phyloP scores from a whole-genome alignment of 2,329 filamentous ascomycete species.

The Monosporascus sp. region DNA sequence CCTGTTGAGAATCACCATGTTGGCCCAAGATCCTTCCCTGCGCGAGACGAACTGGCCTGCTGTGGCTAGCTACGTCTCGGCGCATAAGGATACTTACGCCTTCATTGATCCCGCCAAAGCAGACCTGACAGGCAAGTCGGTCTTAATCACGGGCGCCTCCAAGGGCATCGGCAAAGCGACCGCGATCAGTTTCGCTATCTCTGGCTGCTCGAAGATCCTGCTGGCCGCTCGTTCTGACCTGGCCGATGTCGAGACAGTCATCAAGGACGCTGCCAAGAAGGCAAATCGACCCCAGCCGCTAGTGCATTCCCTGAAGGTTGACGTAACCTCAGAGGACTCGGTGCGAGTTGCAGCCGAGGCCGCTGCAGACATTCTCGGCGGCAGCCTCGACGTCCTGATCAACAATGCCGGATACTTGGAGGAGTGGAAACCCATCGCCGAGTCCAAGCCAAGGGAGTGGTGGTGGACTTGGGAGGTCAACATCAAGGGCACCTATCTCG shows the following conservation, averaged over 20 bases:
- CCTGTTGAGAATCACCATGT: slow-evolving; percentile 8
- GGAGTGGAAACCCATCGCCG: slow-evolving; percentile 20
- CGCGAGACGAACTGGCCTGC: not conserved
- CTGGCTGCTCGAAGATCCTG: slow-evolving; percentile 43
- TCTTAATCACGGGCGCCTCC: slow-evolving; percentile 46
- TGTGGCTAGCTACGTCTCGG: too few relatives aligned
- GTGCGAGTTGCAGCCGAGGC: slow-evolving; percentile 28
- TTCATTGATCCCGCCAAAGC: slow-evolving; percentile 20
- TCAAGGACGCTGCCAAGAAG: slow-evolving; percentile 28
- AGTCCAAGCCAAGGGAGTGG: slow-evolving; percentile 17
- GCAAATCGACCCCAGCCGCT: slow-evolving; percentile 21
- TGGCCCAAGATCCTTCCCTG: slow-evolving; percentile 3
- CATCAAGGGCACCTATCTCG: slow-evolving; percentile 22
- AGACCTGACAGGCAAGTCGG: slow-evolving; percentile 22
- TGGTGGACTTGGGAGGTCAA: slow-evolving; percentile 25
- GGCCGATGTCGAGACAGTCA: slow-evolving; percentile 29
- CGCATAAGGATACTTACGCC: slow-evolving; percentile 27
- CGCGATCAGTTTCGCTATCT: slow-evolving; percentile 44
- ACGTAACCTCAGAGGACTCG: slow-evolving; percentile 29
- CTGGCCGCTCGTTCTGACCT: slow-evolving; percentile 47
- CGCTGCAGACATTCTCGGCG: slow-evolving; percentile 17
- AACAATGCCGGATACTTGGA: slow-evolving; percentile 37
- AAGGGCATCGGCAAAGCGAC: slow-evolving; percentile 44
- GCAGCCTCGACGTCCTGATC: slow-evolving; percentile 32
- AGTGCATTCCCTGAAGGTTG: slow-evolving; percentile 27